Conservation (phyloP, 1,284 basidiomycete genomes). For the Cutaneotrichosporon spelunceum region DNA sequence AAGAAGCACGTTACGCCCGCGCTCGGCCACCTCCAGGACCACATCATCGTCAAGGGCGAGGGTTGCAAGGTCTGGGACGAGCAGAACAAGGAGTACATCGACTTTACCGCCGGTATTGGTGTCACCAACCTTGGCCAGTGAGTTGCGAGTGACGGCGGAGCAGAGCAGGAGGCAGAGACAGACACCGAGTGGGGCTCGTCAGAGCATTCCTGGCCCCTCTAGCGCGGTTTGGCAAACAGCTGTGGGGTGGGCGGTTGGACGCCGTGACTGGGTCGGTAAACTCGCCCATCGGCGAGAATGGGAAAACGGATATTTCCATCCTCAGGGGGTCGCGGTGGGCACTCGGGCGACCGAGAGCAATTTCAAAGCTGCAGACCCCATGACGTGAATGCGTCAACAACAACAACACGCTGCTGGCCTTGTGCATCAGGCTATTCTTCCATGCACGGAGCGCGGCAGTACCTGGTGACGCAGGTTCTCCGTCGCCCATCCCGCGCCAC, state of each 20-base stretch:
- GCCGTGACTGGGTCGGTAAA: background rate
- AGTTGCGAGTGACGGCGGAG: background rate
- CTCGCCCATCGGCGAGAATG: constrained; percentile 6
- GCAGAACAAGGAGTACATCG: constrained; percentile 66
- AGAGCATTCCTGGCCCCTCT: no score
- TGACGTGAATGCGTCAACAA: no score
- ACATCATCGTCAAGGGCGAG: constrained; percentile 69
- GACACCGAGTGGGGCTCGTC: background rate
- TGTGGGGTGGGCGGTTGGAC: background rate
- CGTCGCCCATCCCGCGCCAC: background rate
- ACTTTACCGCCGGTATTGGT: constrained; percentile 82
- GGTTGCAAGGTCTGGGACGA: constrained; percentile 66
- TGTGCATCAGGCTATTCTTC: background rate
- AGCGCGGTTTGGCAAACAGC: no score
- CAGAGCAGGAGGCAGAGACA: background rate
- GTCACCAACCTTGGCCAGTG: constrained; percentile 36
- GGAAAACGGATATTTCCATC: constrained; percentile 1
- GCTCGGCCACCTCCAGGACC: constrained; percentile 52
- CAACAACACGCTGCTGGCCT: background rate
- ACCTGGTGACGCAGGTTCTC: background rate
- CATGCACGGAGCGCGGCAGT: background rate
- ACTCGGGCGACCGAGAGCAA: no score
- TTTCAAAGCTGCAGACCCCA: no score
- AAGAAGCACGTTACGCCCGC: constrained; percentile 36
- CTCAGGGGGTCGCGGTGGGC: no score